Base-by-base conservation (phyloP, 768 basidiomycete species). In the Leucosporidium creatinivorum region DNA sequence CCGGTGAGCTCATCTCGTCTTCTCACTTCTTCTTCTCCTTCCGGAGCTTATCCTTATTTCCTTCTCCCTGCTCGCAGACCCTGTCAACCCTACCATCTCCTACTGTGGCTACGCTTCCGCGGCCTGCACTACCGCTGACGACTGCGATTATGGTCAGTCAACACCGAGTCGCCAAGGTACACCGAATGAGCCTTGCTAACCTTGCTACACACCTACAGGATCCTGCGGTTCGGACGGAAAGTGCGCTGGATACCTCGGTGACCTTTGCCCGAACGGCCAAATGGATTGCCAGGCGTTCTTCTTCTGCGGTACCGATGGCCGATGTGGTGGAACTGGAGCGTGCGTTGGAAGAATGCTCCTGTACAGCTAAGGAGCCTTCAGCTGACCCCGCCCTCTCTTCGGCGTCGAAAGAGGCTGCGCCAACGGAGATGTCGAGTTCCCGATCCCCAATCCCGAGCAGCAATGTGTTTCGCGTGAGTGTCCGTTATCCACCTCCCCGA, bases 41-140 rank as follows among this genome's bases (percentile, higher is more conserved):
- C 39, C 15, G n/a, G 33, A 51, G 13, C 8, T 5, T 30, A 9
- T 23, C 39, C 56, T 47, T n/a, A 17, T 18, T 30, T 54, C 55
- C n/a, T 6, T 21, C 30, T 13, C 23, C 21, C 2, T 13, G 18
- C 23, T 19, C 36, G 15, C 56, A 67, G 73, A 73, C 26, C 73
- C 73, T 18, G 55, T 73, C 64, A 58, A 73, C 64, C 58, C 69
- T 12, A 17, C 60, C 39, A 39, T 68, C n/a, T 59, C 61, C 21
- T 74, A 71, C 68, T 74, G 73, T 57, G 73, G 73, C 1, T 72
- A 71, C 60, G 73, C 69, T 1, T 47, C 66, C 23, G 70, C 70
- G 15, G 31, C 65, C 1, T 74, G 73, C 66, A 30, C 70, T 1
- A 54, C 47, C 17, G 59, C 49, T 21, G 25, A 36, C n/a, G 62